A percentile compares a stretch with the other conserved stretches of the same genome.
Evolutionary conservation across 805 yeast genomes (phyloP).

Genomic region (Starmerella potacharoeniae): DNA sequence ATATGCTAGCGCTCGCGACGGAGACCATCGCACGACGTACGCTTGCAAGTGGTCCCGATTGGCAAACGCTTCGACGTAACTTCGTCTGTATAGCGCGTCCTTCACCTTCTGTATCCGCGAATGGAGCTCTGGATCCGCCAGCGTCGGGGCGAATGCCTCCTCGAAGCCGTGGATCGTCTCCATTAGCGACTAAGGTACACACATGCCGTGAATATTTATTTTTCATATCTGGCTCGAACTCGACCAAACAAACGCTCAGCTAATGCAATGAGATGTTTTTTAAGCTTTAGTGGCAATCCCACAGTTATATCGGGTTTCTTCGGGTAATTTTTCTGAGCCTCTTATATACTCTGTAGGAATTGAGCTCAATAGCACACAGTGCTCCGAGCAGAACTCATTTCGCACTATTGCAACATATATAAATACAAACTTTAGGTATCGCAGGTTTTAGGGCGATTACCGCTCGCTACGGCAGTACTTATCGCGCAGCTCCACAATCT

Average conservation of each 20-base stretch:
- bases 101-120: conserved; percentile 57
- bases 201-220: background rate
- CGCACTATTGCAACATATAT: background rate
- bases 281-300: too few species aligned
- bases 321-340: background rate
- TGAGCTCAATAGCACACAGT: too few species aligned
- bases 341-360: too few species aligned
- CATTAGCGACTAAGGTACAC: conserved; percentile 7
- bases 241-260: background rate
- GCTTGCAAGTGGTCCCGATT: conserved; percentile 55
- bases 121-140: conserved; percentile 25
- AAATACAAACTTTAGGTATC: background rate
- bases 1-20: conserved; percentile 68
- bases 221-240: too few species aligned
- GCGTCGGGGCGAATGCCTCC: conserved; percentile 21
- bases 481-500: conserved; percentile 82
- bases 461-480: conserved; percentile 45
- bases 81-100: conserved; percentile 54
- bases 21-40: conserved; percentile 76
- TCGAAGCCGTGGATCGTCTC: conserved; percentile 25
- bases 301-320: too few species aligned
- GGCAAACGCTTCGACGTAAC: conserved; percentile 60
- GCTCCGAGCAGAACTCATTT: too few species aligned
- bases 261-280: too few species aligned
- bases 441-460: background rate